These are phyloP conservation scores for Papiliotrema flavescens DNA, from an alignment of 1,284 basidiomycete species.

Conservation along the genomic window DNA sequence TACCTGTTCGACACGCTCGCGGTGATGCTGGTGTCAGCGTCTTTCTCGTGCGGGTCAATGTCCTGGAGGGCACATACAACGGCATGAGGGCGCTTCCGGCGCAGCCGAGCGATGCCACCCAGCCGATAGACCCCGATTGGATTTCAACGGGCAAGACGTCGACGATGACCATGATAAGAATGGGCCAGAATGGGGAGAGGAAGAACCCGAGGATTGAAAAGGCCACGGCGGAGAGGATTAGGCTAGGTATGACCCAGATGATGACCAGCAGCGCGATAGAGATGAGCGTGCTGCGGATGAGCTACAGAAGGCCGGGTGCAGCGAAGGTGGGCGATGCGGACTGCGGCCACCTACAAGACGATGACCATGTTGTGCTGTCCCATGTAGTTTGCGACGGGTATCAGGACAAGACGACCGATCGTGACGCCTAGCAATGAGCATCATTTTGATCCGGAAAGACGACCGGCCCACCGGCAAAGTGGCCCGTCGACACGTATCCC, in stretches of 20 bases:
- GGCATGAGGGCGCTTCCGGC: no score
- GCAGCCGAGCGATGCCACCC: no score
- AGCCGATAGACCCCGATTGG: no score
- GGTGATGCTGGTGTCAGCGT: no score
- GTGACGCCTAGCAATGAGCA: slow-evolving; percentile 15
- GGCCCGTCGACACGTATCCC: slow-evolving; percentile 41
- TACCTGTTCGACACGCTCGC: background rate
- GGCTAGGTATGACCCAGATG: slow-evolving; percentile 61
- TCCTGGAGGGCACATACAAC: no score
- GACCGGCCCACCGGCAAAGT: slow-evolving; percentile 27
- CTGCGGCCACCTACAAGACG: slow-evolving; percentile 28
- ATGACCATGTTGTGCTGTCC: slow-evolving; percentile 35
- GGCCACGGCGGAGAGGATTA: slow-evolving; percentile 60
- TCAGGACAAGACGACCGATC: slow-evolving; percentile 36
- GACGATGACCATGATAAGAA: slow-evolving; percentile 43
- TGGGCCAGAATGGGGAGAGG: slow-evolving; percentile 61
- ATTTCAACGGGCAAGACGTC: no score
- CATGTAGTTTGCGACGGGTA: slow-evolving; percentile 37
- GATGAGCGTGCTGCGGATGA: slow-evolving; percentile 19
- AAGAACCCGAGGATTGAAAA: slow-evolving; percentile 57
- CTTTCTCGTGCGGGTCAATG: no score
- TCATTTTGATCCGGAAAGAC: no score
- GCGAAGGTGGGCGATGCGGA: background rate
- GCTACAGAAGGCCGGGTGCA: background rate
- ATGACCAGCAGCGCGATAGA: slow-evolving; percentile 55